Evolutionary conservation across 2,329 filamentous ascomycete genomes (phyloP), one percentile per base, ranked within the genome.

Genomic region (Nannizziopsis barbatae): DNA sequence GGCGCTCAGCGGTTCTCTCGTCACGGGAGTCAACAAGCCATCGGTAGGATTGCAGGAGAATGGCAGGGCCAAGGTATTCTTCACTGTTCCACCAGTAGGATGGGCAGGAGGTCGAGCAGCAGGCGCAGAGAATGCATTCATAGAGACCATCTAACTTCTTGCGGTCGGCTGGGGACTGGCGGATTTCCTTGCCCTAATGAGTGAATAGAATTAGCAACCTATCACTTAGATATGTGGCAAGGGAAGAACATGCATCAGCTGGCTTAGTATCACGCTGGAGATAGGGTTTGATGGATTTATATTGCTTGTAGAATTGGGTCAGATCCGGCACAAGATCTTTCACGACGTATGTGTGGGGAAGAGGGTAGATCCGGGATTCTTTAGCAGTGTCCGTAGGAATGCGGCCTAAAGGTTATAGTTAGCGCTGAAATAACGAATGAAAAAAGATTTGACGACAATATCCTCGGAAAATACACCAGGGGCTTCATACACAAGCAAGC

Each of bases 71-170:
- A 44, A 98, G 86, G 75, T 98, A 98, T 71, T 96, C 89, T 73
- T 96, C 89, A 59, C 84, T 82, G 76, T 98, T 98, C 92, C 92
- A 98, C 92, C 92, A 98, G 78, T 98, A 98, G 14, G 88, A 95
- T n/a, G 92, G 92, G 77, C 92, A 98, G 41, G 90, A 95, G 17
- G 92, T 98, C 58, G 86, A 92, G 81, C 92, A 98, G 82, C 92
- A 98, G 60, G 90, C 90, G 76, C 92, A 98, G 51, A 98, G 83
- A 70, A 98, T 96, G 74, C 92, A 98, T 74, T 98, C 92, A 75
- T 98, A 96, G 27, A 96, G 81, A 56, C 92, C 92, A 66, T 96
- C 92, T 49, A 98, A 83, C 82, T 95, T 98, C 73, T 81, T 86
- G 65, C 92, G 88, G 59, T 98, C 90, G 59, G 80, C 88, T 70